phyloP scores from a whole-genome alignment of 202 grass and related monocot species.

The Zizania palustris region DNA sequence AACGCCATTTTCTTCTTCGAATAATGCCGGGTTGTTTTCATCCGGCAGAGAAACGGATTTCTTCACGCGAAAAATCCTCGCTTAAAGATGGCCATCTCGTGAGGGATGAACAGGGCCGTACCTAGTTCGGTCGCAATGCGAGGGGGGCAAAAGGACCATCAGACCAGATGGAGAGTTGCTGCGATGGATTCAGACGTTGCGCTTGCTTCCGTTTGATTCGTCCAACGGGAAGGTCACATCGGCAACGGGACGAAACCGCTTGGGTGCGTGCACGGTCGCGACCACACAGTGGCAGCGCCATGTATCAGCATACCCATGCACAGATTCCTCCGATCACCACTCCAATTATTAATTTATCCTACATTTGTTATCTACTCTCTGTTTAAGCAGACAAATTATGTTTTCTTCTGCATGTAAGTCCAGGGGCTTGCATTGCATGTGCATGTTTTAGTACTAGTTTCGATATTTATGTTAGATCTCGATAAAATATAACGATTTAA shows the following conservation, averaged over 20 bases:
- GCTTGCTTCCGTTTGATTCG: neutral
- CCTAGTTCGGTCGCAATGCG: neutral
- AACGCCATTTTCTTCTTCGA: neutral
- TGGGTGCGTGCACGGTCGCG: neutral
- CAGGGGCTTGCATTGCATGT: neutral
- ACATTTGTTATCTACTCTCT: neutral
- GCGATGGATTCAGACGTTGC: neutral
- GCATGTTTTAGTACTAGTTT: no score
- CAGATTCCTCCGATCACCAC: neutral
- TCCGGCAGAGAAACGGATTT: neutral
- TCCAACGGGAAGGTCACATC: slow-evolving; percentile 10
- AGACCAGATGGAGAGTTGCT: neutral
- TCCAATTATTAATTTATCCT: neutral
- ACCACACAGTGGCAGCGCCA: neutral
- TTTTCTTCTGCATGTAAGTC: neutral
- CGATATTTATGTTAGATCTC: no score
- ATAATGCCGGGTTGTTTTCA: neutral
- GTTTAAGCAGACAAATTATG: neutral
- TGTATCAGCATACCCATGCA: neutral
- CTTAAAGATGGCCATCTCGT: neutral
- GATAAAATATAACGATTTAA: no score
- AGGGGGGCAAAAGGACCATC: slow-evolving; percentile 8
- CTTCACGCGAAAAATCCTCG: neutral
- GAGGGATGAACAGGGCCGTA: neutral
- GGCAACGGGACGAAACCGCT: neutral